Evolutionary conservation across 768 basidiomycete species (phyloP), one percentile per base, ranked within the genome.

Genomic region (Tricholoma hemisulphureum): DNA sequence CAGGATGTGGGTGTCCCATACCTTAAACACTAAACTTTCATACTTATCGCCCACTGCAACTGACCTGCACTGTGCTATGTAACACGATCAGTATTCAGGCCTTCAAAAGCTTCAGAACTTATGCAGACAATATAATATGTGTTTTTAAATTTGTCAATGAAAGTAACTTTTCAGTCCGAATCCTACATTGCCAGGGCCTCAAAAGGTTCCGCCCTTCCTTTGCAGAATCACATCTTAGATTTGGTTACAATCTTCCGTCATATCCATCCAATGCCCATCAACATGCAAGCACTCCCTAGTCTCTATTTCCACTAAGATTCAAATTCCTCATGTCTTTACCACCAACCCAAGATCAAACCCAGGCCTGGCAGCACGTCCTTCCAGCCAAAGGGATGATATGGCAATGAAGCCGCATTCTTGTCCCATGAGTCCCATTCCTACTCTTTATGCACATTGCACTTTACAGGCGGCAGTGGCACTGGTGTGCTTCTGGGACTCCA

Each of bases 361-460:
- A 83, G 77, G 13, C 81, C 88, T 11, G 88, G 88, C 24, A 91
- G 76, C 11, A 79, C 77, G 31, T 84, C 83, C 51, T 71, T 78
- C 88, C 88, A 91, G 2, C 81, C 82, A 45, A 73, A 67, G 0
- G 86, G 86, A 61, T 88, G 88, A 69, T 91, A 91, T 32, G 87
- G 88, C 43, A 77, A 72, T 37, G 69, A 48, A 29, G 76, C 76
- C 21, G 79, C 73, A 63, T 82, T 83, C 63, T 85, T 81, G 62
- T 85, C 83, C 79, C 80, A 90, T 45, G 88, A 88, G 69, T 91
- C 79, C 53, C 89, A 80, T 68, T 91, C 89, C 67, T 91, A 89
- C 13, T 28, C 46, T 59, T 51, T 70, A 14, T 65, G 80, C 50
- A 65, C 71, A 68, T 69, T 75, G 63, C 73, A 73, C 56, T 67